Percentiles rank a stretch among this genome's conserved stretches.
Conservation (phyloP, 345 rosid genomes). For the Moricandia arvensis region DNA sequence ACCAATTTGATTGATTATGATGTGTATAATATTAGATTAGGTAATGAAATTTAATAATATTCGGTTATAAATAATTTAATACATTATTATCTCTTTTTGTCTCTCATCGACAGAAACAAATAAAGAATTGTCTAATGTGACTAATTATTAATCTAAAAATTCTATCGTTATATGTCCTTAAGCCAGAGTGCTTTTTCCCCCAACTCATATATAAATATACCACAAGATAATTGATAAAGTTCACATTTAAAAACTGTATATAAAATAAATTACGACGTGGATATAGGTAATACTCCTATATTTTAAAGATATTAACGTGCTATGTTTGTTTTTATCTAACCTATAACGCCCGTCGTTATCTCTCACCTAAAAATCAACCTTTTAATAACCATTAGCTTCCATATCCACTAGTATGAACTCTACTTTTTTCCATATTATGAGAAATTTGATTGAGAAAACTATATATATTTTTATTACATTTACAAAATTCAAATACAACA, state of each 20-base stretch:
- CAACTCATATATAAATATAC: not conserved
- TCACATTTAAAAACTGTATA: constrained; percentile 3
- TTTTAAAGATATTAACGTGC: constrained; percentile 3
- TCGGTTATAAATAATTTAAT: constrained; percentile 1
- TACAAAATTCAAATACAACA: not conserved
- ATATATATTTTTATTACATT: not conserved
- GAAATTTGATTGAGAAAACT: not conserved
- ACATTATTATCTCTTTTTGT: constrained; percentile 28
- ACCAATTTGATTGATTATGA: constrained; percentile 29
- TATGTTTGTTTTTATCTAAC: constrained; percentile 23
- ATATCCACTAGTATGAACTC: not conserved
- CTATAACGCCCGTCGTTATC: constrained; percentile 14
- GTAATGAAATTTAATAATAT: constrained; percentile 28
- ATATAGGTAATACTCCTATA: not conserved
- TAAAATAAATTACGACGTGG: constrained; percentile 13
- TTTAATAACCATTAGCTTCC: constrained; percentile 18
- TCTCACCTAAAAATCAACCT: constrained; percentile 6
- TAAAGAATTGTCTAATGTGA: constrained; percentile 14
- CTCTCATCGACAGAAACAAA: constrained; percentile 15
- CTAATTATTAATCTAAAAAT: constrained; percentile 16
- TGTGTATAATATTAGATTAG: constrained; percentile 14
- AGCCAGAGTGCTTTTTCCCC: constrained; percentile 1
- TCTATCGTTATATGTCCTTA: constrained; percentile 9
- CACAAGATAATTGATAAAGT: not conserved
- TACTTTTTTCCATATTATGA: not conserved